These are phyloP conservation scores for Lupinus albus DNA, from an alignment of 306 rosid genomes.

Conservation along the genomic window DNA sequence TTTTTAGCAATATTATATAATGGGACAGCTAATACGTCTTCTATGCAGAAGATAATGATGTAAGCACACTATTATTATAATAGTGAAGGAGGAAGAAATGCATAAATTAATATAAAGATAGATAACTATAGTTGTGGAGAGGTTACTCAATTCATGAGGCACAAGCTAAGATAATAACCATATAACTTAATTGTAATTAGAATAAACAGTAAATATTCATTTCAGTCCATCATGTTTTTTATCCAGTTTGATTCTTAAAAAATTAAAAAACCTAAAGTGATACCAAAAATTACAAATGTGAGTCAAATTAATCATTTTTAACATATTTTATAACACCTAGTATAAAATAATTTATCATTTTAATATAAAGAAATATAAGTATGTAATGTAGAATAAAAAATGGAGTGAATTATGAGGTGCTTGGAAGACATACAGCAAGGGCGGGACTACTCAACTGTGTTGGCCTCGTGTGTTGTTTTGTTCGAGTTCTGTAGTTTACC, in stretches of 20 bases:
- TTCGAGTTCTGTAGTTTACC: slow-evolving; percentile 31
- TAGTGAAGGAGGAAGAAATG: background rate
- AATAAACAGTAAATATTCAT: too few relatives aligned
- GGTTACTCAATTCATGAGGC: slow-evolving; percentile 22
- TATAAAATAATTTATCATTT: too few relatives aligned
- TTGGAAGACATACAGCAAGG: slow-evolving; percentile 31
- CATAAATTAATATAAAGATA: background rate
- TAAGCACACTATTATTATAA: slow-evolving; percentile 34
- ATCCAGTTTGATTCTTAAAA: too few relatives aligned
- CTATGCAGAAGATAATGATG: slow-evolving; percentile 15
- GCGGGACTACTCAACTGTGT: slow-evolving; percentile 3
- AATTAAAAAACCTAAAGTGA: too few relatives aligned
- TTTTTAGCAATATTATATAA: background rate
- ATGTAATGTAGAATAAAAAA: too few relatives aligned
- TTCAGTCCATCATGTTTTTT: too few relatives aligned
- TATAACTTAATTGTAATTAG: background rate
- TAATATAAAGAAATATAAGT: too few relatives aligned
- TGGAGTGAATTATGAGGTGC: slow-evolving; percentile 18
- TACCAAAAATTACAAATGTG: too few relatives aligned
- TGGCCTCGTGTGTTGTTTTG: slow-evolving; percentile 39
- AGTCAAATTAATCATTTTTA: too few relatives aligned
- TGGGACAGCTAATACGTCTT: slow-evolving; percentile 6
- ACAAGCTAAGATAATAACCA: background rate
- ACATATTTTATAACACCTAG: too few relatives aligned
- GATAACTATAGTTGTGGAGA: slow-evolving; percentile 20